Evolutionary conservation across 2,329 filamentous ascomycete genomes (phyloP).

Genomic region (Penicillium sp.): DNA sequence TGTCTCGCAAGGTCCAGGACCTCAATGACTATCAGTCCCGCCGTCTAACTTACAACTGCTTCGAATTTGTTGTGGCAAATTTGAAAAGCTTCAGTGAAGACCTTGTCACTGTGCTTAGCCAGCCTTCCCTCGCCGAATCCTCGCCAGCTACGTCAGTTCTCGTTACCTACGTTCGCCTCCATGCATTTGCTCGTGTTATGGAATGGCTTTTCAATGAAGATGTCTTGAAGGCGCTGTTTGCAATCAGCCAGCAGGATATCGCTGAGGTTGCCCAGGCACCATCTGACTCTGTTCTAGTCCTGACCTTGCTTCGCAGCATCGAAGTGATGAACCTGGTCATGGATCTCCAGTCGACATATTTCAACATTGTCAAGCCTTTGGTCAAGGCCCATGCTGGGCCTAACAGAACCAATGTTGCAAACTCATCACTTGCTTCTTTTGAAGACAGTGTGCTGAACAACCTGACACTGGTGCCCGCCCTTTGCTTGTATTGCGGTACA

Average conservation of each 20-base stretch:
- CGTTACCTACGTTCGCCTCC: conserved; percentile 73
- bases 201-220: conserved; percentile 97
- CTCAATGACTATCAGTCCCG: conserved; percentile 65
- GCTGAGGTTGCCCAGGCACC: conserved; percentile 65
- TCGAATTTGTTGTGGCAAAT: conserved; percentile 76
- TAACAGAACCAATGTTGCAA: conserved; percentile 60
- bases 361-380: conserved; percentile 77
- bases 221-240: conserved; percentile 73
- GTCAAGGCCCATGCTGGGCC: conserved; percentile 62
- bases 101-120: conserved; percentile 76
- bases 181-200: conserved; percentile 92
- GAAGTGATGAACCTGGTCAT: conserved; percentile 78
- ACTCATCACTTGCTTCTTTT: conserved; percentile 76
- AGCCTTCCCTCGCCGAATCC: conserved; percentile 66
- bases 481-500: conserved; percentile 81
- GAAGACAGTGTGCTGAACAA: conserved; percentile 86
- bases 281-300: conserved; percentile 73
- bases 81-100: conserved; percentile 90
- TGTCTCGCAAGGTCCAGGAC: conserved; percentile 62
- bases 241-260: conserved; percentile 69
- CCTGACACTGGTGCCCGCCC: conserved; percentile 69
- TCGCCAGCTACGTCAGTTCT: conserved; percentile 71
- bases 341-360: conserved; percentile 83
- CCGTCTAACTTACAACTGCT: conserved; percentile 70
- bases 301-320: conserved; percentile 72